Evolutionary conservation across 2,329 filamentous ascomycete genomes (phyloP).

Genomic region (Nigrospora osmanthi): DNA sequence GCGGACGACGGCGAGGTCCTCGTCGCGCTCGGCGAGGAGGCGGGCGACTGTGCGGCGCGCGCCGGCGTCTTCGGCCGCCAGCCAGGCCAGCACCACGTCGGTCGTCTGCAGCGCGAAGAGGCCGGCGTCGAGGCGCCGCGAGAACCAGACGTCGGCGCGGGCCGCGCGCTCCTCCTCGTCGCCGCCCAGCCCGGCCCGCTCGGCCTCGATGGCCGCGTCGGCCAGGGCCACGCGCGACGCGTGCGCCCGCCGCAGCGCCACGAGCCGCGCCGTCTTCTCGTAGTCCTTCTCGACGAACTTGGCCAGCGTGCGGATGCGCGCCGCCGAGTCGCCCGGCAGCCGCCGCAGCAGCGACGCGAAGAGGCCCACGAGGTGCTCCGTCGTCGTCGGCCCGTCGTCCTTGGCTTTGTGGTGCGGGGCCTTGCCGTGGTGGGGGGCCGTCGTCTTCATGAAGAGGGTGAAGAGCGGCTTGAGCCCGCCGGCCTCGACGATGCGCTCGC

Average conservation of each 20-base stretch:
- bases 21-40: slow-evolving; percentile 60
- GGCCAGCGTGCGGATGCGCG: slow-evolving; percentile 75
- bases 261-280: slow-evolving; percentile 69
- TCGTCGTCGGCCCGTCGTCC: slow-evolving; percentile 53
- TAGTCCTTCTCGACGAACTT: slow-evolving; percentile 97
- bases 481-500: slow-evolving; percentile 69
- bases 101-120: slow-evolving; percentile 76
- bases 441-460: slow-evolving; percentile 77
- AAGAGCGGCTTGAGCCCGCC: slow-evolving; percentile 82
- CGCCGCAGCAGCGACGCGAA: slow-evolving; percentile 76
- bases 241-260: slow-evolving; percentile 67
- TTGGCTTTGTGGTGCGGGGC: neutral
- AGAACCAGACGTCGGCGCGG: slow-evolving; percentile 64
- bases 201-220: slow-evolving; percentile 52
- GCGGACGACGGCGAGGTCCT: slow-evolving; percentile 55
- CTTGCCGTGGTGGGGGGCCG: too few relatives aligned
- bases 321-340: slow-evolving; percentile 68
- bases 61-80: slow-evolving; percentile 80
- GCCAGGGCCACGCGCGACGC: slow-evolving; percentile 52
- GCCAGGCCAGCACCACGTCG: slow-evolving; percentile 82
- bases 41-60: slow-evolving; percentile 57
- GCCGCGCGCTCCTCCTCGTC: slow-evolving; percentile 47
- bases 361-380: slow-evolving; percentile 77
- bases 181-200: slow-evolving; percentile 42
- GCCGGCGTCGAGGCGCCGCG: slow-evolving; percentile 72